Evolutionary conservation across 768 basidiomycete species (phyloP).

Genomic region (Chalciporus chontae): DNA sequence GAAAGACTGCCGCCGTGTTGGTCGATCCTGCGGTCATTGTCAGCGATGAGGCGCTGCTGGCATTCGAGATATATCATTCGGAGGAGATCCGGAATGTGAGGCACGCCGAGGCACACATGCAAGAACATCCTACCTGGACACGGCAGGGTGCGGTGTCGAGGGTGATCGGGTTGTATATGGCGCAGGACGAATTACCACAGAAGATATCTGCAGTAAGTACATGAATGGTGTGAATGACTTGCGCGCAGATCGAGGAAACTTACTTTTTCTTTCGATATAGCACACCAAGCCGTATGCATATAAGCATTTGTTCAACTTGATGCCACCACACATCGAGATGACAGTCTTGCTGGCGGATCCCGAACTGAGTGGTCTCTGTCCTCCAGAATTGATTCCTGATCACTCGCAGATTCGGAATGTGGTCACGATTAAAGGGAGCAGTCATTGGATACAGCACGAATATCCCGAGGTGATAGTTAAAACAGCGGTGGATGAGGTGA

Average conservation of each 20-base stretch:
- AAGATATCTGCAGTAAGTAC: conserved; percentile 7
- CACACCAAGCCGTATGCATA: conserved; percentile 16
- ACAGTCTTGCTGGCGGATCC: conserved; percentile 16
- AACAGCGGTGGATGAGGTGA: conserved; percentile 3
- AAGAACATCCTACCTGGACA: conserved; percentile 12
- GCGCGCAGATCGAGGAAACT: too few species aligned
- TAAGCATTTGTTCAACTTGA: conserved; percentile 4
- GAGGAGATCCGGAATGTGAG: too few species aligned
- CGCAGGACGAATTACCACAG: background rate
- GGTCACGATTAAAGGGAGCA: conserved; percentile 3
- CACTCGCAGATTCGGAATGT: background rate
- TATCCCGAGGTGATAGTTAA: too few species aligned
- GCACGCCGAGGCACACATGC: conserved; percentile 1
- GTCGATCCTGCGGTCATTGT: too few species aligned
- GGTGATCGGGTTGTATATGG: conserved; percentile 8
- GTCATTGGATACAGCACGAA: too few species aligned
- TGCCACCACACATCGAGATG: conserved; percentile 12
- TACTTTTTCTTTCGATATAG: background rate
- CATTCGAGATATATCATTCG: too few species aligned
- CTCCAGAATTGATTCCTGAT: too few species aligned
- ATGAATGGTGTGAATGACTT: background rate
- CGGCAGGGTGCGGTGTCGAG: conserved; percentile 10
- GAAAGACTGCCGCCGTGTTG: too few species aligned
- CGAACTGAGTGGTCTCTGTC: background rate
- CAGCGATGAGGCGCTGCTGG: too few species aligned